Conservation (phyloP, 345 rosid genomes). For the Ailanthus altissimus region DNA sequence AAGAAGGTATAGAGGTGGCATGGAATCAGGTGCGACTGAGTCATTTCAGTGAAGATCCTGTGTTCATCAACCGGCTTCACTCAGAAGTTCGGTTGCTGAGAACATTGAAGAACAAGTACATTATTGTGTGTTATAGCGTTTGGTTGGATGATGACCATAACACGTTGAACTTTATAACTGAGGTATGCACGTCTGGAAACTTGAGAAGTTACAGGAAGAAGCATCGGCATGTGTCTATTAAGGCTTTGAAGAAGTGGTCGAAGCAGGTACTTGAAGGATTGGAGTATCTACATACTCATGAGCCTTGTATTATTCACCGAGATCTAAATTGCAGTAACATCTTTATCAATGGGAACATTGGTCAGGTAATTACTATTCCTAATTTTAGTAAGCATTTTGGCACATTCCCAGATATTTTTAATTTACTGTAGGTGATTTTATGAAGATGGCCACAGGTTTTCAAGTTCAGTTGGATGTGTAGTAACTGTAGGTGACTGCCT, state of each 20-base stretch:
- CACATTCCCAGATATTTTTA: background rate
- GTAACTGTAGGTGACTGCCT: background rate
- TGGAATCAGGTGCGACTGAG: constrained; percentile 71
- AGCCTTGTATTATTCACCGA: constrained; percentile 68
- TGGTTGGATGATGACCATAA: constrained; percentile 51
- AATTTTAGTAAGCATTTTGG: background rate
- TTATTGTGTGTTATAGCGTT: constrained; percentile 61
- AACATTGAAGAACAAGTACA: constrained; percentile 51
- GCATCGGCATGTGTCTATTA: constrained; percentile 66
- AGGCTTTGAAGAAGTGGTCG: constrained; percentile 74
- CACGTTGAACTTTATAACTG: constrained; percentile 68
- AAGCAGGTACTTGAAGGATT: constrained; percentile 66
- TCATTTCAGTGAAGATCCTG: constrained; percentile 48
- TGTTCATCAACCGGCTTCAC: constrained; percentile 51
- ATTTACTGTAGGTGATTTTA: background rate
- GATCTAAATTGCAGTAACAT: constrained; percentile 73
- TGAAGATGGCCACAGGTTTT: background rate
- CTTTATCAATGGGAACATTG: constrained; percentile 67
- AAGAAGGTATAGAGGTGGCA: constrained; percentile 75
- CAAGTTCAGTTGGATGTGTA: background rate
- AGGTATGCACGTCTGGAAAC: constrained; percentile 72
- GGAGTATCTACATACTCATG: constrained; percentile 66
- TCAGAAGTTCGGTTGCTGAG: constrained; percentile 69
- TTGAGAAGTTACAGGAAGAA: constrained; percentile 61
- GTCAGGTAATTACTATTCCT: constrained; percentile 42